Percentiles rank a stretch among this genome's conserved stretches.
Evolutionary conservation across 164 flowering plant genomes (phyloP).

Genomic region (Tetracentron sinense): DNA sequence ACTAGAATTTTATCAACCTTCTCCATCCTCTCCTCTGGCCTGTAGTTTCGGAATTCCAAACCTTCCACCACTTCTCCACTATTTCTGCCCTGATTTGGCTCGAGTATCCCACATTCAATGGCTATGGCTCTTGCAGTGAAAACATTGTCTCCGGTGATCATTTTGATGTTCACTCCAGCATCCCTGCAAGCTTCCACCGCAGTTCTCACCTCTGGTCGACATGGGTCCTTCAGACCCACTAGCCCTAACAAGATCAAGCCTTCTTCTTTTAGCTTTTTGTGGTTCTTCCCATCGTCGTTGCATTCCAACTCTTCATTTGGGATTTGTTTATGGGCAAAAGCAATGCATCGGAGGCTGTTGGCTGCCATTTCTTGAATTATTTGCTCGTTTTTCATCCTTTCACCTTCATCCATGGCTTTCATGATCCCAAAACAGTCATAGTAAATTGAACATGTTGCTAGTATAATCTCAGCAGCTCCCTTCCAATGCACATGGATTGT

Average conservation of each 20-base stretch:
- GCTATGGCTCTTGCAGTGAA: slow-evolving; percentile 41
- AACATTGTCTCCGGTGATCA: slow-evolving; percentile 45
- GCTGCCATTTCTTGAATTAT: slow-evolving; percentile 34
- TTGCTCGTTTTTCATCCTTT: slow-evolving; percentile 9
- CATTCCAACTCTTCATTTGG: neutral
- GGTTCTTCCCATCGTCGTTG: slow-evolving; percentile 1
- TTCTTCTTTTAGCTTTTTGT: slow-evolving; percentile 15
- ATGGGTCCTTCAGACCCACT: slow-evolving; percentile 40
- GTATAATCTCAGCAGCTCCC: neutral
- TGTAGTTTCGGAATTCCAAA: slow-evolving; percentile 28
- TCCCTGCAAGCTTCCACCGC: slow-evolving; percentile 29
- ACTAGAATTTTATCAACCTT: slow-evolving; percentile 32
- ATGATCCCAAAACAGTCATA: slow-evolving; percentile 10
- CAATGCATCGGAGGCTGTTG: slow-evolving; percentile 36
- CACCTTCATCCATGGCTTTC: slow-evolving; percentile 14
- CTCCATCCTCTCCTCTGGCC: slow-evolving; percentile 31
- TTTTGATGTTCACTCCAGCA: slow-evolving; percentile 37
- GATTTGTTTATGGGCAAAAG: slow-evolving; percentile 23
- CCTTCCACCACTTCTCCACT: slow-evolving; percentile 36
- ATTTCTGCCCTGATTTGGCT: slow-evolving; percentile 15
- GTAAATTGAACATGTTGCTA: neutral
- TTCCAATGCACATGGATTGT: neutral
- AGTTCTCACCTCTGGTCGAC: slow-evolving; percentile 32
- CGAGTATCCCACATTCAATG: slow-evolving; percentile 33
- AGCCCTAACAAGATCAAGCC: slow-evolving; percentile 29